These are phyloP conservation scores for Schizosaccharomyces japonicus DNA, from an alignment of 805 yeast genomes.

Conservation along the genomic window DNA sequence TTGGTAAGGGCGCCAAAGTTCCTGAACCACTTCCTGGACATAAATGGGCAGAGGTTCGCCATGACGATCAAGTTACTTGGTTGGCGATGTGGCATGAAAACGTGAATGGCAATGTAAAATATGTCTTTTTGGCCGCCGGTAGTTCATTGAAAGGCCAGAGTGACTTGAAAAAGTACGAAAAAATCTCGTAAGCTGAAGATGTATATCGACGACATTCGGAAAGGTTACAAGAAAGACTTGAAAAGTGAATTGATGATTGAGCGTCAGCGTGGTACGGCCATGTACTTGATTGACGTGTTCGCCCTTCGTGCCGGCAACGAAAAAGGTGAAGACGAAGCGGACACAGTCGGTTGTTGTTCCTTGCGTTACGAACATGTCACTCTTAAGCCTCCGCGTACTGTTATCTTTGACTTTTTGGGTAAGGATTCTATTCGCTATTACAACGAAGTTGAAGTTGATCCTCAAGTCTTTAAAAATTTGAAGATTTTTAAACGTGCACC, in stretches of 20 bases:
- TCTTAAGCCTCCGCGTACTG: constrained; percentile 61
- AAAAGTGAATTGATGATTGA: constrained; percentile 58
- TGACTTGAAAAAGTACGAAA: constrained; percentile 76
- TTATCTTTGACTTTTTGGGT: constrained; percentile 80
- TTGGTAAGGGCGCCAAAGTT: constrained; percentile 43
- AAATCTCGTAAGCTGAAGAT: constrained; percentile 67
- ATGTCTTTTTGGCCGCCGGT: constrained; percentile 74
- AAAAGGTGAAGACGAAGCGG: constrained; percentile 91
- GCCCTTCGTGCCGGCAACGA: constrained; percentile 97
- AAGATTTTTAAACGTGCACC: constrained; percentile 72
- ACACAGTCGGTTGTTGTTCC: constrained; percentile 94
- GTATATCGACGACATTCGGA: constrained; percentile 48
- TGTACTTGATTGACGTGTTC: constrained; percentile 71
- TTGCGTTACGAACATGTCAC: constrained; percentile 74
- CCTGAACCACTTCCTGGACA: constrained; percentile 79
- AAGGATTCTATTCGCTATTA: constrained; percentile 79
- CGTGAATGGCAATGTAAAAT: constrained; percentile 57
- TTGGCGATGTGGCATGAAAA: constrained; percentile 94
- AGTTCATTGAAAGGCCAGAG: constrained; percentile 79
- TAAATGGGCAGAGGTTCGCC: constrained; percentile 68
- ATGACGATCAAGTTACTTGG: constrained; percentile 85
- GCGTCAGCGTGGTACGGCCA: constrained; percentile 82
- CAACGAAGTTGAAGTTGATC: constrained; percentile 78
- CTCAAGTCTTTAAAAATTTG: constrained; percentile 75
- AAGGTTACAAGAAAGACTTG: constrained; percentile 45